phyloP scores from a whole-genome alignment of 1,139 yeast species.

The Geotrichum aggregatum region DNA sequence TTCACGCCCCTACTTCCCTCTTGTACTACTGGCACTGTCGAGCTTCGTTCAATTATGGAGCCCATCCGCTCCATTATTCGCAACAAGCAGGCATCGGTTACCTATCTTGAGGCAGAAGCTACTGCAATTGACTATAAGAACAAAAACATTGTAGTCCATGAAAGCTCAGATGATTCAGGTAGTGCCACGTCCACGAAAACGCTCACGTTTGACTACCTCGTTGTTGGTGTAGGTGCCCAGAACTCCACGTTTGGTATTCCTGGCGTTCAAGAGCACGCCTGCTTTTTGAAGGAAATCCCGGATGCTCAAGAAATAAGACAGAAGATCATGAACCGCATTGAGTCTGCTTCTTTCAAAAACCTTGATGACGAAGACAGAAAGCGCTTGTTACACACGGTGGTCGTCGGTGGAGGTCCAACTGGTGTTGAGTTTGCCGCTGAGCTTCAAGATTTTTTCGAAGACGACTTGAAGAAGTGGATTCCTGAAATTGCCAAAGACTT shows the following conservation, averaged over 20 bases:
- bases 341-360: slow-evolving; percentile 75
- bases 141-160: slow-evolving; percentile 56
- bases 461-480: slow-evolving; percentile 83
- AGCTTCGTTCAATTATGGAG: slow-evolving; percentile 82
- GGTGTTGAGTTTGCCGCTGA: slow-evolving; percentile 97
- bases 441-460: slow-evolving; percentile 87
- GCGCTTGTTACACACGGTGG: slow-evolving; percentile 75
- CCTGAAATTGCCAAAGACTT: slow-evolving; percentile 81
- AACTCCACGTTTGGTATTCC: slow-evolving; percentile 91
- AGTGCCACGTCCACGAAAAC: neutral
- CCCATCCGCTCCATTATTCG: slow-evolving; percentile 75
- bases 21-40: slow-evolving; percentile 90
- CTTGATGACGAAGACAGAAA: slow-evolving; percentile 72
- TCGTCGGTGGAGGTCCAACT: slow-evolving; percentile 96
- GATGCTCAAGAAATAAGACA: slow-evolving; percentile 76
- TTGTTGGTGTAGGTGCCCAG: slow-evolving; percentile 87
- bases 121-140: slow-evolving; percentile 68
- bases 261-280: slow-evolving; percentile 83
- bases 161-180: slow-evolving; percentile 36
- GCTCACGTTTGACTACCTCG: slow-evolving; percentile 67
- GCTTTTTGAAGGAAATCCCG: slow-evolving; percentile 79
- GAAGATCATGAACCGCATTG: slow-evolving; percentile 74
- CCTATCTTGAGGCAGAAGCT: slow-evolving; percentile 88
- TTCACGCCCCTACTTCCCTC: slow-evolving; percentile 93
- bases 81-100: slow-evolving; percentile 71